phyloP scores from a whole-genome alignment of 2,329 filamentous ascomycete species.

The Aspergillus sp. region DNA sequence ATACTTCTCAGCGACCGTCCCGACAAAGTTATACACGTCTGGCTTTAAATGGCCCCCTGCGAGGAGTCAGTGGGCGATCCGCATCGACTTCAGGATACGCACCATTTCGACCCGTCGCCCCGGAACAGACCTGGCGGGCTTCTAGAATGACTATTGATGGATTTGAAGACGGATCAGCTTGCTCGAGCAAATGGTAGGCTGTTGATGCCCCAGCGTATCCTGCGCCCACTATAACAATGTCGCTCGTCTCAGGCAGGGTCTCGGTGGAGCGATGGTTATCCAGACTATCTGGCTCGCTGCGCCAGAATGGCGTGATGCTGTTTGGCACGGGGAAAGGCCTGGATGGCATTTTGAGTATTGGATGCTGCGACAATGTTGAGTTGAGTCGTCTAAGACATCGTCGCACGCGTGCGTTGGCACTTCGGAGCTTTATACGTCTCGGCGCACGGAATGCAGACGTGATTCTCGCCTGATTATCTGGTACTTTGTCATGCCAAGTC shows the following conservation, averaged over 20 bases:
- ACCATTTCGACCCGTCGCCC: slow-evolving; percentile 47
- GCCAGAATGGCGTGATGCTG: slow-evolving; percentile 12
- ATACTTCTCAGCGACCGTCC: slow-evolving; percentile 31
- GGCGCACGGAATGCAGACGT: no score
- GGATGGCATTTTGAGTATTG: background rate
- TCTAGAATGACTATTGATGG: slow-evolving; percentile 39
- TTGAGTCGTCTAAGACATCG: no score
- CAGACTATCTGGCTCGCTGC: slow-evolving; percentile 8
- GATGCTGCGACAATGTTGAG: background rate
- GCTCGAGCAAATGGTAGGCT: slow-evolving; percentile 41
- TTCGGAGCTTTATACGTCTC: background rate
- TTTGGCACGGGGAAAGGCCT: background rate
- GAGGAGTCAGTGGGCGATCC: background rate
- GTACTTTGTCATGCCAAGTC: no score
- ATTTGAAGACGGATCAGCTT: slow-evolving; percentile 5
- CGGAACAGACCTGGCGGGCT: slow-evolving; percentile 41
- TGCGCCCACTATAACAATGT: slow-evolving; percentile 49
- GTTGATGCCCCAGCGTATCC: slow-evolving; percentile 47
- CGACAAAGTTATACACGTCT: slow-evolving; percentile 41
- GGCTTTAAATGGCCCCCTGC: slow-evolving; percentile 43
- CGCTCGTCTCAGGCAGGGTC: slow-evolving; percentile 37
- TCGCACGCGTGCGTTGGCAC: no score
- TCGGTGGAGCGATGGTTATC: slow-evolving; percentile 13
- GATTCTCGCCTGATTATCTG: no score
- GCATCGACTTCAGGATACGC: no score